These are phyloP conservation scores for Trichoderma parareesei DNA, from an alignment of 495 filamentous ascomycete species.

Conservation along the genomic window DNA sequence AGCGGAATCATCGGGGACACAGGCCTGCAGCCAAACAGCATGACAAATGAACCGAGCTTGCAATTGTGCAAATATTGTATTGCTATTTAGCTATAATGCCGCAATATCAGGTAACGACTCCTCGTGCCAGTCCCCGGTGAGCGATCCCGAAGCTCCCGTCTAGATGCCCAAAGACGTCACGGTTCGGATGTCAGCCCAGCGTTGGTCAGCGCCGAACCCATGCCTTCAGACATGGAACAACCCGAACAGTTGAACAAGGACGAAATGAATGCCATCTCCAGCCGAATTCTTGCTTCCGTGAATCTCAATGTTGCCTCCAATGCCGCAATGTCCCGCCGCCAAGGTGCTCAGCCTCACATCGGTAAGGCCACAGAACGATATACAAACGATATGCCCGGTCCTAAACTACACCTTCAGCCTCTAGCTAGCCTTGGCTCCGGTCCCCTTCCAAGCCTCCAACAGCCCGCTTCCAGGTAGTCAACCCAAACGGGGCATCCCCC, in stretches of 20 bases:
- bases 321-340: background rate
- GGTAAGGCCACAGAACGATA: background rate
- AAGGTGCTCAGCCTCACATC: background rate
- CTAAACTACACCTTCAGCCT: background rate
- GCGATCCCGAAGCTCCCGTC: slow-evolving; percentile 1
- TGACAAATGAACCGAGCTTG: background rate
- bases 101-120: background rate
- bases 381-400: too few relatives aligned
- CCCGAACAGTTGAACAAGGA: background rate
- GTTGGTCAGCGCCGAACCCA: background rate
- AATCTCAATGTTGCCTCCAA: too few relatives aligned
- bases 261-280: background rate
- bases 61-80: background rate
- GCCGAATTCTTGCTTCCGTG: background rate
- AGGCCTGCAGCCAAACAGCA: background rate
- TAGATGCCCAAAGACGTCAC: background rate
- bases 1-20: background rate
- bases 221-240: background rate
- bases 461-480: background rate
- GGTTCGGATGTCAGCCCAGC: background rate
- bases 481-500: background rate
- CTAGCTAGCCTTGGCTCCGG: background rate
- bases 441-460: background rate
- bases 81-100: background rate
- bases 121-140: background rate